Base-by-base conservation (phyloP, 441 rosid species). In the Viola pubescens region DNA sequence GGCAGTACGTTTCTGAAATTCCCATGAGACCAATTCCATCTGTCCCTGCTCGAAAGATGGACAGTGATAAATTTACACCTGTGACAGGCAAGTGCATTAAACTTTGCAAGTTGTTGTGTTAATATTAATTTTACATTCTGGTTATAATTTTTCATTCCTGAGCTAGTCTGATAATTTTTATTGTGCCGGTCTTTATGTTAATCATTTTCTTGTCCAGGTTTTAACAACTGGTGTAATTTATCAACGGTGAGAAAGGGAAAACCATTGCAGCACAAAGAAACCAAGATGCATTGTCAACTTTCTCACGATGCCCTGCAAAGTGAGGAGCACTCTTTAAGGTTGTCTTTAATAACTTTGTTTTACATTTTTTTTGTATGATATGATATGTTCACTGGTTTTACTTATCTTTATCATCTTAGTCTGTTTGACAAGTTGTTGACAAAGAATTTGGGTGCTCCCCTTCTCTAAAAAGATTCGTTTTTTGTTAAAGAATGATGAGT, bases 281-380 rank as follows among this genome's bases (percentile, higher is more conserved):
- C 41, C 45, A 66, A 68, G 51, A 46, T 55, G 75, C 73, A 61
- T 38, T 56, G 65, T 63, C 80, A 64, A 58, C 56, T 60, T 70
- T 56, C 79, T 52, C 57, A 12, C 4, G 62, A 50, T 64, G 37
- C 52, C 63, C 69, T 64, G 53, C 43, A 37, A 42, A n/a, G 70
- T 70, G 67, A 56, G 37, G 75, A 63, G 37, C 58, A 65, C 48
- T 37, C 56, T 14, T 64, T 59, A 52, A 70, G 84, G 87, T 78
- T 46, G 3, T 66, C 63, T 42, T 26, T 26, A 26, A 26, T 26
- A 26, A 26, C 34, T 26, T 26, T 26, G 34, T 26, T 26, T 26
- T 26, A 2, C 34, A 26, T 26, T 26, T 26, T 26, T 0, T 26
- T 26, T 26, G 34, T 26, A 26, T 26, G 34, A 26, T 19, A 19